These are phyloP conservation scores for Diddensiella caesifluorescens DNA, from an alignment of 805 yeast species.

Conservation along the genomic window DNA sequence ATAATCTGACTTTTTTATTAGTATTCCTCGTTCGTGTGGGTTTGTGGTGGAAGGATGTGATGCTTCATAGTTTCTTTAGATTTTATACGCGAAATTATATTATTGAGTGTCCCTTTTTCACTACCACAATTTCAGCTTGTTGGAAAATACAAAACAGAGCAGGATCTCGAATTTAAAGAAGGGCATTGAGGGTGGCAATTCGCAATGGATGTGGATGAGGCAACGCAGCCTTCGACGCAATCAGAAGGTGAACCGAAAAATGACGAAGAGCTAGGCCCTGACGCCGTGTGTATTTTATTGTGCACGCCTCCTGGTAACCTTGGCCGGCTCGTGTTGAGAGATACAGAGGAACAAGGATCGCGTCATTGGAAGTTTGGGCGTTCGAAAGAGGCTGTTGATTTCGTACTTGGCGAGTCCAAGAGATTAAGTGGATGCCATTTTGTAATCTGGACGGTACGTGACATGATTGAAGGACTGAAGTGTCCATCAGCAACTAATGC, in stretches of 20 bases:
- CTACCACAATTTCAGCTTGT: no score
- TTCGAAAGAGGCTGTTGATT: conserved; percentile 57
- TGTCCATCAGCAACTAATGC: conserved; percentile 27
- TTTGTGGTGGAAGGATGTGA: no score
- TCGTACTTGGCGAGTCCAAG: conserved; percentile 54
- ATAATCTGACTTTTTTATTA: no score
- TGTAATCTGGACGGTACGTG: conserved; percentile 49
- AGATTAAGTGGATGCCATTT: conserved; percentile 72
- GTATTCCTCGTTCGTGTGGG: no score
- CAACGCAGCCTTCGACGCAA: conserved; percentile 15
- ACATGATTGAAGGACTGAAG: neutral
- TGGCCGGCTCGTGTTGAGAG: conserved; percentile 7
- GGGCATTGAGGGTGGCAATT: no score
- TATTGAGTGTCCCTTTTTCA: no score
- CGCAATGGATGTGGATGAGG: conserved; percentile 11
- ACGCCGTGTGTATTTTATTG: conserved; percentile 19
- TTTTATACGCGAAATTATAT: no score
- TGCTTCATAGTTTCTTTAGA: no score
- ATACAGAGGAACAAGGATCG: conserved; percentile 3
- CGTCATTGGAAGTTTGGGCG: conserved; percentile 70
- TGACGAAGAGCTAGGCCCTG: conserved; percentile 6
- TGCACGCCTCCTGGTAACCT: conserved; percentile 8
- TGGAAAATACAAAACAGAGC: no score
- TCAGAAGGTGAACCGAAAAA: neutral
- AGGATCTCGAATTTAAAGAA: no score